These are phyloP conservation scores for Mangifera indica DNA, from an alignment of 345 rosid species.

Conservation along the genomic window DNA sequence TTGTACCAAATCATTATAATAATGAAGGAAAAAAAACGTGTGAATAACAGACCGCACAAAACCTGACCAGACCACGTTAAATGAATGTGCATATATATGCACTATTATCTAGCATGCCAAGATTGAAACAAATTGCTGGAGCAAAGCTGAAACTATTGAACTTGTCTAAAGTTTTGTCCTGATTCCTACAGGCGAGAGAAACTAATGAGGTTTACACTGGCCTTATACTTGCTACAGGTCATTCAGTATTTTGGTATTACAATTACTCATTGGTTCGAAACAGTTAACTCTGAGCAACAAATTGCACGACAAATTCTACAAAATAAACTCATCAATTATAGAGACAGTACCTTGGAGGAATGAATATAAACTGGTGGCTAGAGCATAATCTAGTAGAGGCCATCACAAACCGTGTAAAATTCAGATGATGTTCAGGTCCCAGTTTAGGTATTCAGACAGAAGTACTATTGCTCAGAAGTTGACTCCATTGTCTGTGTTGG, in stretches of 20 bases:
- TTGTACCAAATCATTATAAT: too few species aligned
- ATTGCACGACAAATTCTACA: too few species aligned
- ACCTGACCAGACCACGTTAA: too few species aligned
- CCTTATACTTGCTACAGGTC: not conserved
- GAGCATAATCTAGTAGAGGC: not conserved
- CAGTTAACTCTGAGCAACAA: not conserved
- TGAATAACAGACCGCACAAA: too few species aligned
- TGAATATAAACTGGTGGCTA: not conserved
- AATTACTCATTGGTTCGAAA: not conserved
- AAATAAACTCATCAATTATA: not conserved
- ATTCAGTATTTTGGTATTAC: not conserved
- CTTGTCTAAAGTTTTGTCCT: too few species aligned
- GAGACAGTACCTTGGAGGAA: not conserved
- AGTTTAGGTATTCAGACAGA: not conserved
- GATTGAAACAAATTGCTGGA: too few species aligned
- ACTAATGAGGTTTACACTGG: too few species aligned
- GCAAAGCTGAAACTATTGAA: too few species aligned
- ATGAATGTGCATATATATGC: too few species aligned
- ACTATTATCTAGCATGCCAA: too few species aligned
- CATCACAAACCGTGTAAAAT: not conserved
- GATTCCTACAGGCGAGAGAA: too few species aligned
- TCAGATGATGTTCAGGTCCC: not conserved
- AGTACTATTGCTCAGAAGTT: slow-evolving; percentile 16
- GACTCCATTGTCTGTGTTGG: slow-evolving; percentile 62
- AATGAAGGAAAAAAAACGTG: too few species aligned